Conservation (phyloP, 2,329 filamentous ascomycete genomes). For the Tolypocladium endophyticum region DNA sequence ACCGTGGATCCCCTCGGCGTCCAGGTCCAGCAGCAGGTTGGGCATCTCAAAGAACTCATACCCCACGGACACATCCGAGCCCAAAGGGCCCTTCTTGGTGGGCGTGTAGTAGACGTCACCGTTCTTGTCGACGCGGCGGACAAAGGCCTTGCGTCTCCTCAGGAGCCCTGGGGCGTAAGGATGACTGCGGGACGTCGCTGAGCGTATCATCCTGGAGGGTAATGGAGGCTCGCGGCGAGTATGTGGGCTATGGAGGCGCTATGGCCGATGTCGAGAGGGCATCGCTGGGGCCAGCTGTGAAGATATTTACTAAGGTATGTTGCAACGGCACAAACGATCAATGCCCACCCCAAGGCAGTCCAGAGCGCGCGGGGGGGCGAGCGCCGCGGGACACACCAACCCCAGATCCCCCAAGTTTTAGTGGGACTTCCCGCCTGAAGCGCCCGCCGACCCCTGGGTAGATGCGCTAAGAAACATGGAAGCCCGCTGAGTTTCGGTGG, state of each 20-base stretch:
- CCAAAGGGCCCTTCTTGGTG: constrained; percentile 6
- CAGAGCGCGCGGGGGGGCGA: neutral
- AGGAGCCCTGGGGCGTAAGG: neutral
- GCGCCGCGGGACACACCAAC: neutral
- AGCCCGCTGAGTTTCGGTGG: neutral
- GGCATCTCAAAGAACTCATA: constrained; percentile 29
- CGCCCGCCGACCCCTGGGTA: neutral
- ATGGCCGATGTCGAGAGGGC: neutral
- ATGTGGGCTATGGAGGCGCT: neutral
- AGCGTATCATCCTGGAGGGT: constrained; percentile 7
- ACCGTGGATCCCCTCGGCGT: constrained; percentile 31
- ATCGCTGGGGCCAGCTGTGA: neutral
- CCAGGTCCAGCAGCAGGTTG: constrained; percentile 38
- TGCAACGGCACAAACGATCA: neutral
- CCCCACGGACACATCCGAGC: constrained; percentile 5
- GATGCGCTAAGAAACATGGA: neutral
- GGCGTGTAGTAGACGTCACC: constrained; percentile 16
- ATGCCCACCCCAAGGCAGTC: neutral
- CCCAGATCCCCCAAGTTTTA: constrained; percentile 1
- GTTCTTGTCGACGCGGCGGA: constrained; percentile 10
- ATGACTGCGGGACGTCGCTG: constrained; percentile 3
- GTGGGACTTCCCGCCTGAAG: constrained; percentile 2
- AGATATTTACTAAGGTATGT: neutral
- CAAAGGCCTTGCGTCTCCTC: constrained; percentile 13
- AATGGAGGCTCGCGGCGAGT: neutral